Conservation (phyloP, 257 asterid genomes). For the Coffea eugenioides region DNA sequence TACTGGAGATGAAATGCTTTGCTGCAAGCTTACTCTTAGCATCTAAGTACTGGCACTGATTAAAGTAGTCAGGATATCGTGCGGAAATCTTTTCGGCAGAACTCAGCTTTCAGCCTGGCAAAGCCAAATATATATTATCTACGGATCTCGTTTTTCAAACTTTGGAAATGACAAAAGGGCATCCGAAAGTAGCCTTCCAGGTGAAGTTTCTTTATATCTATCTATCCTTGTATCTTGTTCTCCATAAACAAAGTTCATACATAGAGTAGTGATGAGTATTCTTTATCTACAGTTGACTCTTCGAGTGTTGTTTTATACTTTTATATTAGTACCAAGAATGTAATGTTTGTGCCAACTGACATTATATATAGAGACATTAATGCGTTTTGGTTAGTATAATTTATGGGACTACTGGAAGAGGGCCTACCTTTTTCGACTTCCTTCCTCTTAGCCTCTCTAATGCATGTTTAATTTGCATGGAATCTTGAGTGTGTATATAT, state of each 20-base stretch:
- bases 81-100: neutral
- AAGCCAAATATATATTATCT: neutral
- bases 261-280: neutral
- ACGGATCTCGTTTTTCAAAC: conserved; percentile 31
- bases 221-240: neutral
- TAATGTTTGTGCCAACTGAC: neutral
- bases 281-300: neutral
- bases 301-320: neutral
- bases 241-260: neutral
- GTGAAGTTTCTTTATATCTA: neutral
- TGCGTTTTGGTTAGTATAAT: neutral
- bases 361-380: neutral
- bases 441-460: neutral
- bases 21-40: conserved; percentile 7
- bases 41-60: neutral
- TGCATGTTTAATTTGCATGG: neutral
- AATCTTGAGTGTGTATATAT: neutral
- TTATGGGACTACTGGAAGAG: neutral
- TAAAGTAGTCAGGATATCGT: neutral
- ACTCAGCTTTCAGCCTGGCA: conserved; percentile 12
- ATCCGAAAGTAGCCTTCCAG: conserved; percentile 30
- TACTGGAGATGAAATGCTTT: neutral
- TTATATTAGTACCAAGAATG: neutral
- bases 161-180: conserved; percentile 45
- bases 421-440: neutral